These are phyloP conservation scores for Lithospermum erythrorhizon DNA, from an alignment of 257 asterid species.

Conservation along the genomic window DNA sequence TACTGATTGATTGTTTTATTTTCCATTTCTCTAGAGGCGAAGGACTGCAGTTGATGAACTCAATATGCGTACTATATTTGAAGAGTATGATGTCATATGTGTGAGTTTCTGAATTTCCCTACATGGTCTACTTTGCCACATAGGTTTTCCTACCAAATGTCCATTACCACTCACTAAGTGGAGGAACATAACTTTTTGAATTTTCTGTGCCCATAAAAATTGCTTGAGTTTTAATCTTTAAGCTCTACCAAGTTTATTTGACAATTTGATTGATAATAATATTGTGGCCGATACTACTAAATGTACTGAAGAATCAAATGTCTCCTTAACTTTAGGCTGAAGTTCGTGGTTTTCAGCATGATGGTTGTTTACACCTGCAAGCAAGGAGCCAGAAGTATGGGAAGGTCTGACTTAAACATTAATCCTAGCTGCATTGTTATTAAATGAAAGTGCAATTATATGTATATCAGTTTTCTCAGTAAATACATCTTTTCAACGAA, in stretches of 20 bases:
- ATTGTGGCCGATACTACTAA: background rate
- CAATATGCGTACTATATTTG: slow-evolving; percentile 87
- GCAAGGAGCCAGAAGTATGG: slow-evolving; percentile 97
- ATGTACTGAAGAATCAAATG: background rate
- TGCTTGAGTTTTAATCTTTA: background rate
- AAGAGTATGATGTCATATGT: slow-evolving; percentile 84
- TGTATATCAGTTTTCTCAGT: background rate
- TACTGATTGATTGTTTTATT: background rate
- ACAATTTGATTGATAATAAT: background rate
- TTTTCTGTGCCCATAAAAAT: background rate
- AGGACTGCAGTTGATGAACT: slow-evolving; percentile 92
- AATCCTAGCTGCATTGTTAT: background rate
- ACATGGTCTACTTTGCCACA: background rate
- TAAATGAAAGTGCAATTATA: background rate
- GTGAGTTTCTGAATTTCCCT: slow-evolving; percentile 37
- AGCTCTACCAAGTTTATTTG: background rate
- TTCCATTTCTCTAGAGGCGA: slow-evolving; percentile 57
- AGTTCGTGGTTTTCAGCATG: slow-evolving; percentile 90
- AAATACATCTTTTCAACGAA: background rate
- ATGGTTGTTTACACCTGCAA: slow-evolving; percentile 81
- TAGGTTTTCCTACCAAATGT: background rate
- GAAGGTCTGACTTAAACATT: slow-evolving; percentile 38
- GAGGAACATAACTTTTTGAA: background rate
- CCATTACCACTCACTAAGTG: background rate
- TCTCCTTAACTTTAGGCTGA: slow-evolving; percentile 48